Base-by-base conservation (phyloP, 2,329 filamentous ascomycete genomes). In the Samsoniella hepiali region DNA sequence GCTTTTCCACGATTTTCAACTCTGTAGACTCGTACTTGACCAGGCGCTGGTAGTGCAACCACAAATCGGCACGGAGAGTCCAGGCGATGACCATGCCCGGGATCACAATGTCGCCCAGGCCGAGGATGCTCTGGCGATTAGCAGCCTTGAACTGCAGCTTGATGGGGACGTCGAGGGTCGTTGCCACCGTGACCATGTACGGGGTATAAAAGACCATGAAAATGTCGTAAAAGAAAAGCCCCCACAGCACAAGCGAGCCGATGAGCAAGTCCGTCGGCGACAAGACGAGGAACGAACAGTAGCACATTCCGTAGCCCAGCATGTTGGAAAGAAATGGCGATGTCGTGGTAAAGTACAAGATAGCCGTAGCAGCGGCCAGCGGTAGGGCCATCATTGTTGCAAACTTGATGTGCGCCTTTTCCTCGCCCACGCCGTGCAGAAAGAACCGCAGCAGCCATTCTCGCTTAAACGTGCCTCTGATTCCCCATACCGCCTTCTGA, bases 181-280 rank as follows among this genome's bases (percentile, higher is more conserved):
- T 96, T 13, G 94, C 95, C 9, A 99, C 91, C 0, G 90, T 91
- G 7, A 93, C 82, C 91, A 95, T 95, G 72, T 91, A 88, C 0
- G 91, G 91, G 0, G 90, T 93, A 73, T 90, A 95, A 72, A 95
- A 95, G 6, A 95, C 91, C 82, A 94, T 93, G 74, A 95, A 88
- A 56, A 99, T 94, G 73, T 99, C 94, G 72, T 99, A 99, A 71
- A 96, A 86, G 78, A 98, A 98, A 1, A 98, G 81, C 0, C 89
- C 91, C 10, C 81, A 78, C 1, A 98, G 81, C 10, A 98, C 87
- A 50, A 93, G 75, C 7, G 89, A 90, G 0, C 92, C 92, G 0
- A 91, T 97, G 62, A 84, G 78, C 72, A 97, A 96, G 0, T 91
- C 94, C 0, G 93, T 96, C 0, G 93, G 93, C 1, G 93, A 96